Evolutionary conservation across 2,329 filamentous ascomycete species (phyloP).

Genomic region (Cordyceps javanica): DNA sequence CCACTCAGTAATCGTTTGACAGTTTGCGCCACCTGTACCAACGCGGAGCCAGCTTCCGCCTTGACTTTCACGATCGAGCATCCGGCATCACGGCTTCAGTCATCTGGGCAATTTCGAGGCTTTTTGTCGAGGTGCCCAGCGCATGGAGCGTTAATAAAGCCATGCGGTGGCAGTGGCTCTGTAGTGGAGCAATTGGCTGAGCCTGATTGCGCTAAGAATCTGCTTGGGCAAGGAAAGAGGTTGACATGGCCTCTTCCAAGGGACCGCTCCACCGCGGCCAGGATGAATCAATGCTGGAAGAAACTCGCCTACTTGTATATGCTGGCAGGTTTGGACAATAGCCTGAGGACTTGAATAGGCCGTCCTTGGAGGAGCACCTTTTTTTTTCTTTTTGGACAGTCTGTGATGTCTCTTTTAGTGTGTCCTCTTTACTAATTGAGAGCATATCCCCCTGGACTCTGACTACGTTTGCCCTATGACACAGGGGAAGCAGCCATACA

Average conservation of each 20-base stretch:
- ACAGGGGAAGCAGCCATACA: not conserved
- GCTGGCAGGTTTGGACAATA: not conserved
- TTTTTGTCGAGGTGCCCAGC: not conserved
- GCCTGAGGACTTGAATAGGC: not conserved
- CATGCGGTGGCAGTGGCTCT: not conserved
- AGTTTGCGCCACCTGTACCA: not conserved
- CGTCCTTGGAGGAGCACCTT: too few relatives aligned
- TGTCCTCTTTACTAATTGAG: not conserved
- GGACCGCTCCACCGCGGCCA: slow-evolving; percentile 2
- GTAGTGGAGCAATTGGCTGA: not conserved
- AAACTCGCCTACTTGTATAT: slow-evolving; percentile 1
- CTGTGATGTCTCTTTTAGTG: not conserved
- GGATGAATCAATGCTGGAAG: not conserved
- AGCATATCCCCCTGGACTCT: not conserved
- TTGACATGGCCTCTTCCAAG: slow-evolving; percentile 12
- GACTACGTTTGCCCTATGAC: not conserved
- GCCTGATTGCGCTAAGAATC: not conserved
- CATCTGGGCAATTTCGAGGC: not conserved
- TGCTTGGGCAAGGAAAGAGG: not conserved
- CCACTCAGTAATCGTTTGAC: not conserved
- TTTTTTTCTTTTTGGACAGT: not conserved
- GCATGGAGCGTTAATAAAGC: not conserved
- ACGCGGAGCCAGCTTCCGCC: not conserved
- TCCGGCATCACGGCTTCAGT: not conserved
- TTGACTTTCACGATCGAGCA: not conserved